Conservation (phyloP, 305 asterid species). For the Fraxinus velutina region DNA sequence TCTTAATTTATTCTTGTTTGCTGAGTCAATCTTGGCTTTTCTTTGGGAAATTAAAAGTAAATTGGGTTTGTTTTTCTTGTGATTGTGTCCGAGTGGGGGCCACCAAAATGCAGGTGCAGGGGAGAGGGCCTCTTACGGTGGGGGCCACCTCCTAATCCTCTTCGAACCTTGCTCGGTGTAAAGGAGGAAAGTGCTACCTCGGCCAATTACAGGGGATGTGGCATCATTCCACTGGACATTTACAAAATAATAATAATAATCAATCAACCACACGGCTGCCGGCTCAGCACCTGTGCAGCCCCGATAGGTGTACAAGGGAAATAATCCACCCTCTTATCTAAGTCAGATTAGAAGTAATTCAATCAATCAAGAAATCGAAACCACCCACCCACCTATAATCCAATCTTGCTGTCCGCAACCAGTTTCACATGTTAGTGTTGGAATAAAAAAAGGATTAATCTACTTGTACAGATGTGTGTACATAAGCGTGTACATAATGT, state of each 20-base stretch:
- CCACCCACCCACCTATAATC: slow-evolving; percentile 32
- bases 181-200: background rate
- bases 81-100: slow-evolving; percentile 23
- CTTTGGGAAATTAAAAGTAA: background rate
- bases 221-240: background rate
- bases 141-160: slow-evolving; percentile 28
- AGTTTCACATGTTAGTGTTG: slow-evolving; percentile 29
- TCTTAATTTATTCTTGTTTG: background rate
- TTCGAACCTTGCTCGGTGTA: background rate
- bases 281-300: background rate
- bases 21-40: slow-evolving; percentile 50
- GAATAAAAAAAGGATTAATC: background rate
- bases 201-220: background rate
- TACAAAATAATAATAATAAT: no score
- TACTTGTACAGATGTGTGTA: no score
- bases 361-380: slow-evolving; percentile 10
- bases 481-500: no score
- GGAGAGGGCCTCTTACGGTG: background rate
- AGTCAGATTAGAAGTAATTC: slow-evolving; percentile 18
- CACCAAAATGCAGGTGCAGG: slow-evolving; percentile 31
- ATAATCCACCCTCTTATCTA: slow-evolving; percentile 21
- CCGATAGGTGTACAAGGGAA: background rate
- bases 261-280: background rate
- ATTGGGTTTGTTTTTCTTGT: slow-evolving; percentile 11
- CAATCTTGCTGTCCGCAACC: slow-evolving; percentile 23